These are phyloP conservation scores for Stachybotrys echinatus DNA, from an alignment of 2,329 filamentous ascomycete species.

Conservation along the genomic window DNA sequence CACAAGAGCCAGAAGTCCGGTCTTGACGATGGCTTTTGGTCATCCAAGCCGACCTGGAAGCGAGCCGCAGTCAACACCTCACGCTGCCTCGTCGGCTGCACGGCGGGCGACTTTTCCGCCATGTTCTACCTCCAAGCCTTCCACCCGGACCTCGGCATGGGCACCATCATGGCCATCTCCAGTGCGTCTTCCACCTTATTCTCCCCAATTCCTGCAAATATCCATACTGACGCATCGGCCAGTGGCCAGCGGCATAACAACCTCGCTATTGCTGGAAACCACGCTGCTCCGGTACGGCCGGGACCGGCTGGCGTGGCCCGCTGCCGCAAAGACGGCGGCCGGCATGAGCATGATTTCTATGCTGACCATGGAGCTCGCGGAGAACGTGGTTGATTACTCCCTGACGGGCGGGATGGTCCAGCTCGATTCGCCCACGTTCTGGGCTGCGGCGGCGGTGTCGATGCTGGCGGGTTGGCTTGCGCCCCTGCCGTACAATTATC, in stretches of 20 bases:
- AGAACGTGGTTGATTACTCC: constrained; percentile 51
- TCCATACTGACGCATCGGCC: neutral
- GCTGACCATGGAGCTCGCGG: constrained; percentile 51
- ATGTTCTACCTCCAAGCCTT: constrained; percentile 50
- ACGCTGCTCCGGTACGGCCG: constrained; percentile 40
- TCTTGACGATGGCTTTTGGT: constrained; percentile 22
- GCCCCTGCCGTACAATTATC: constrained; percentile 49
- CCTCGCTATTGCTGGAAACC: constrained; percentile 49
- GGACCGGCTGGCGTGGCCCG: constrained; percentile 40
- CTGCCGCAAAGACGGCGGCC: constrained; percentile 44
- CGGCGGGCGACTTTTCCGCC: constrained; percentile 48
- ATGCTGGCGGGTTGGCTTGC: constrained; percentile 39
- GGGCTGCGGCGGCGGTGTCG: constrained; percentile 41
- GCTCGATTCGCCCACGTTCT: constrained; percentile 42
- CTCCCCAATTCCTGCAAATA: rapidly evolving
- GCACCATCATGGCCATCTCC: constrained; percentile 44
- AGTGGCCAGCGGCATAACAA: constrained; percentile 47
- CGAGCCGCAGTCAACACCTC: constrained; percentile 49
- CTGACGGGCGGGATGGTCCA: constrained; percentile 46
- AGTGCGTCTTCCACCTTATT: constrained; percentile 26
- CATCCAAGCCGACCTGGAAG: constrained; percentile 32
- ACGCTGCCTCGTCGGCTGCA: constrained; percentile 51
- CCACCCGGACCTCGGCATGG: constrained; percentile 39
- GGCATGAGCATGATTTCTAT: constrained; percentile 57
- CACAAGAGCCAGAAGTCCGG: too few species aligned